Conservation (phyloP, 2,329 filamentous ascomycete genomes). For the Penicillium nordicum region DNA sequence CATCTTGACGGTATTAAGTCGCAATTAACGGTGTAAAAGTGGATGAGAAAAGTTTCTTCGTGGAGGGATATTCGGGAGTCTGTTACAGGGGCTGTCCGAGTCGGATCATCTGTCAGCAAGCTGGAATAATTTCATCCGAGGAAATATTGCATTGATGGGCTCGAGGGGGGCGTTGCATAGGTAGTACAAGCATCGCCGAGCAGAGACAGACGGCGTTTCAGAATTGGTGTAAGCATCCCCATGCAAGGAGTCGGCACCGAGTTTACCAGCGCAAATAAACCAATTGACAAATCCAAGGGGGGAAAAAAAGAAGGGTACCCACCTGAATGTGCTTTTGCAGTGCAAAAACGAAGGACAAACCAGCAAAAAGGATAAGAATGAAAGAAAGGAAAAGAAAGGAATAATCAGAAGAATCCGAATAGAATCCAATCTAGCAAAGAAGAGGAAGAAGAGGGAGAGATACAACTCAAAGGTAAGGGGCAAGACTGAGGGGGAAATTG, state of each 20-base stretch:
- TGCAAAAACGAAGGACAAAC: constrained; percentile 6
- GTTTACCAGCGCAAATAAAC: background rate
- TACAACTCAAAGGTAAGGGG: constrained; percentile 22
- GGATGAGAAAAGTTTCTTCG: background rate
- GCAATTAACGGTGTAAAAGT: constrained; percentile 10
- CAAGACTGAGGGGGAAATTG: constrained; percentile 21
- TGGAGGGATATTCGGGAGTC: background rate
- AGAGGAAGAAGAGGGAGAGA: constrained; percentile 14
- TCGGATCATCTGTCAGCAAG: constrained; percentile 3
- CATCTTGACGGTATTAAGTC: constrained; percentile 64
- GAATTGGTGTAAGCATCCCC: constrained; percentile 16
- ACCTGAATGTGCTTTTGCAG: constrained; percentile 9
- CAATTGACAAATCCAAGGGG: constrained; percentile 3
- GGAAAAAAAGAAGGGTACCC: constrained; percentile 1
- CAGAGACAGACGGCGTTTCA: constrained; percentile 21
- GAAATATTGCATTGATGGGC: constrained; percentile 9
- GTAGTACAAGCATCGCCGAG: constrained; percentile 21
- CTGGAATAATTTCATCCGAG: constrained; percentile 5
- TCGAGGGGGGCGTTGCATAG: constrained; percentile 13
- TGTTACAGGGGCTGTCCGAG: background rate
- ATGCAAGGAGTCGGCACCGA: constrained; percentile 18
- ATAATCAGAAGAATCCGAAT: constrained; percentile 10
- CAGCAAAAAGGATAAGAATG: constrained; percentile 5
- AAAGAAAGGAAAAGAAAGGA: constrained; percentile 15
- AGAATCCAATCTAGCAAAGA: constrained; percentile 14